Conservation (phyloP, 345 rosid species). For the Lumnitzera racemosa region DNA sequence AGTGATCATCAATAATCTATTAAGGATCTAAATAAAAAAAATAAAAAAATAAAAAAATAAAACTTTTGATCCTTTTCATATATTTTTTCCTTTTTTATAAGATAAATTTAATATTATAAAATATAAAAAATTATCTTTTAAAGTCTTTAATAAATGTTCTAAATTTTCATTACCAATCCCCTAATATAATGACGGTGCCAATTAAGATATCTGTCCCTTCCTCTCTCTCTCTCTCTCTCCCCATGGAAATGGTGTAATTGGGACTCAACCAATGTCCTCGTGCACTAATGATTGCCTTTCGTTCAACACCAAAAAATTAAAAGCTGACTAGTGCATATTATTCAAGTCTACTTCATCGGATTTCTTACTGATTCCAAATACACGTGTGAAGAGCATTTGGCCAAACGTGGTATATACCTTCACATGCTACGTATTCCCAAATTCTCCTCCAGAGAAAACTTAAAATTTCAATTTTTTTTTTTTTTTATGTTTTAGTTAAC, state of each 20-base stretch:
- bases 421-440: neutral
- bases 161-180: neutral
- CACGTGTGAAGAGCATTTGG: neutral
- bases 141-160: no score
- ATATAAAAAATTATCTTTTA: no score
- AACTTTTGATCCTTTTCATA: no score
- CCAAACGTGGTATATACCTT: neutral
- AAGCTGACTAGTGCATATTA: neutral
- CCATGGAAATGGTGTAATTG: conserved; percentile 23
- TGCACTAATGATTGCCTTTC: conserved; percentile 24
- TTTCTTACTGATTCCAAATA: neutral
- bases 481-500: no score
- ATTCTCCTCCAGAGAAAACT: no score
- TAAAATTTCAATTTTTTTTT: no score
- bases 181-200: neutral
- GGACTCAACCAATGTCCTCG: conserved; percentile 36
- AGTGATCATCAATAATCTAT: no score
- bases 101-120: no score
- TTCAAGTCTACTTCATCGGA: conserved; percentile 7
- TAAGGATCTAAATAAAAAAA: no score
- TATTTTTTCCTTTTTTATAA: no score
- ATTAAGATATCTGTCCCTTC: neutral
- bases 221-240: neutral
- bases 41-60: no score
- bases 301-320: neutral